Percentiles rank a stretch among this genome's conserved stretches.
Evolutionary conservation across 768 basidiomycete genomes (phyloP).

Genomic region (Mycena haematopus): DNA sequence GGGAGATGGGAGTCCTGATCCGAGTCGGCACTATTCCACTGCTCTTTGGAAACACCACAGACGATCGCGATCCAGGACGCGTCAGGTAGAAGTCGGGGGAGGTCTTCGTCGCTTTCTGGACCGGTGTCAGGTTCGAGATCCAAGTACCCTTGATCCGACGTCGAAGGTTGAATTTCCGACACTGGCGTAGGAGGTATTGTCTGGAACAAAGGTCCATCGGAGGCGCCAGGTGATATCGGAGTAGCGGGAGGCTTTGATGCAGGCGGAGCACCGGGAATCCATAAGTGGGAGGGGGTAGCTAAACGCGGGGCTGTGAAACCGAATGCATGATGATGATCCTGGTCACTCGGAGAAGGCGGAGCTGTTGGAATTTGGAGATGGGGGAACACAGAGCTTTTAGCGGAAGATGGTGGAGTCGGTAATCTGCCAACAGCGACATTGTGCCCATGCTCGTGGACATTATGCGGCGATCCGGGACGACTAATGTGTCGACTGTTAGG

Average conservation of each 20-base stretch:
- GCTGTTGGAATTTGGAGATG: constrained; percentile 14
- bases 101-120: constrained; percentile 30
- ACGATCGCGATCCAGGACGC: constrained; percentile 80
- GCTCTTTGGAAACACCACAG: constrained; percentile 72
- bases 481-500: constrained; percentile 32
- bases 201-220: constrained; percentile 30
- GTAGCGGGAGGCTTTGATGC: constrained; percentile 44
- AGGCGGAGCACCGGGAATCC: constrained; percentile 65
- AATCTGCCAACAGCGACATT: background rate
- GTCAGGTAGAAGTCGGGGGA: constrained; percentile 63
- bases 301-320: constrained; percentile 39
- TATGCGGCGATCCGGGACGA: constrained; percentile 1
- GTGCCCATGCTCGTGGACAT: background rate
- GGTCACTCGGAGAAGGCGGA: constrained; percentile 15
- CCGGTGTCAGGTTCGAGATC: constrained; percentile 22
- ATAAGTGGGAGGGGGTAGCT: constrained; percentile 61
- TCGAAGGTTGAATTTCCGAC: background rate
- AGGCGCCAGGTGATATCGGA: constrained; percentile 17
- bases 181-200: constrained; percentile 47
- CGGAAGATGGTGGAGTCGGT: background rate
- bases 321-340: constrained; percentile 27
- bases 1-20: constrained; percentile 53
- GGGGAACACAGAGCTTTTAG: constrained; percentile 5
- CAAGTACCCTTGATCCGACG: constrained; percentile 20
- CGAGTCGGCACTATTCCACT: constrained; percentile 47